phyloP scores from a whole-genome alignment of 2,329 filamentous ascomycete genomes.

The Alternaria ethzedia region DNA sequence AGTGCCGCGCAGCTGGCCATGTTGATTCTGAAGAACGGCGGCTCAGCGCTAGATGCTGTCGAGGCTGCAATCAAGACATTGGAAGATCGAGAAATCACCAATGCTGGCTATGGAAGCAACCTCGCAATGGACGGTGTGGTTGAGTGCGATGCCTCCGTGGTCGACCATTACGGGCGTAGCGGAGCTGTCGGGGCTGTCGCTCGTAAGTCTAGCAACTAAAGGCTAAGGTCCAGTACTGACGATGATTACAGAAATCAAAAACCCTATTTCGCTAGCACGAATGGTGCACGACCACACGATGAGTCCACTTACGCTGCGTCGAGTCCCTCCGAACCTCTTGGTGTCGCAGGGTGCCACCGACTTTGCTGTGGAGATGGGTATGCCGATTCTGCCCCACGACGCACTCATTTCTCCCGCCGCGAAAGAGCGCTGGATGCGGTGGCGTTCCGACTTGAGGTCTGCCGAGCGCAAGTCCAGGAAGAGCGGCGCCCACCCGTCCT shows the following conservation, averaged over 20 bases:
- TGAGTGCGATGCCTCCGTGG: slow-evolving; percentile 92
- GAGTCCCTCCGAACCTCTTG: slow-evolving; percentile 91
- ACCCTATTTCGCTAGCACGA: slow-evolving; percentile 87
- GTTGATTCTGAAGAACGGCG: slow-evolving; percentile 78
- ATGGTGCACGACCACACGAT: slow-evolving; percentile 79
- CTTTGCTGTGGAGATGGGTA: slow-evolving; percentile 82
- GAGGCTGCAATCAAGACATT: slow-evolving; percentile 87
- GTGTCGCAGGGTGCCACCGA: slow-evolving; percentile 83
- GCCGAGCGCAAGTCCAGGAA: slow-evolving; percentile 59
- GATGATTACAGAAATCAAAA: slow-evolving; percentile 74
- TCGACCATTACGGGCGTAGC: slow-evolving; percentile 89
- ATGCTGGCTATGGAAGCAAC: slow-evolving; percentile 95
- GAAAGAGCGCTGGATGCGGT: slow-evolving; percentile 77
- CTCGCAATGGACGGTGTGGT: slow-evolving; percentile 87
- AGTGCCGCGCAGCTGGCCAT: slow-evolving; percentile 87
- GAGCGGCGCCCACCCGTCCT: slow-evolving; percentile 33
- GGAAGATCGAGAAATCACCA: slow-evolving; percentile 95
- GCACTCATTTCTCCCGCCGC: slow-evolving; percentile 81
- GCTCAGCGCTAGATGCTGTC: slow-evolving; percentile 83
- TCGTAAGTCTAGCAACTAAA: slow-evolving; percentile 64
- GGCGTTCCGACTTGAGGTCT: slow-evolving; percentile 72
- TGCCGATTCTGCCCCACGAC: slow-evolving; percentile 76
- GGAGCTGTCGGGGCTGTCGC: slow-evolving; percentile 91
- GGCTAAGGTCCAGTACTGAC: slow-evolving; percentile 20
- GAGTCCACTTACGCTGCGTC: slow-evolving; percentile 77